These are phyloP conservation scores for Arthroderma sp. DNA, from an alignment of 2,329 filamentous ascomycete species.

Conservation along the genomic window DNA sequence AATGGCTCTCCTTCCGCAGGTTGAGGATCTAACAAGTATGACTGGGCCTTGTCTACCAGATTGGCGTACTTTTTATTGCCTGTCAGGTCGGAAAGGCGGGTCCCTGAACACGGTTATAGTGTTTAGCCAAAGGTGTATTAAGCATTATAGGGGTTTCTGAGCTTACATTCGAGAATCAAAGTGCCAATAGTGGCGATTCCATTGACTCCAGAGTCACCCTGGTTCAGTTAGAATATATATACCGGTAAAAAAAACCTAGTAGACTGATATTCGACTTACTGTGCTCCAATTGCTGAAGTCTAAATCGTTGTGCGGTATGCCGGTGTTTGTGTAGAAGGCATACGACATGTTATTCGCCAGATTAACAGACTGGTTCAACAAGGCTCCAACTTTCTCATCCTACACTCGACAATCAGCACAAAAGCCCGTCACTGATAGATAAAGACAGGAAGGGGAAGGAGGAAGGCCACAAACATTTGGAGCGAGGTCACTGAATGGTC, in stretches of 20 bases:
- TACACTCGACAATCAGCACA: not conserved
- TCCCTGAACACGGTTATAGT: constrained; percentile 6
- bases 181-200: constrained; percentile 66
- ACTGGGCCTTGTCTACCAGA: constrained; percentile 54
- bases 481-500: constrained; percentile 45
- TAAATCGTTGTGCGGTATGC: constrained; percentile 59
- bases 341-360: constrained; percentile 63
- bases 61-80: constrained; percentile 52
- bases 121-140: not conserved
- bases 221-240: not conserved
- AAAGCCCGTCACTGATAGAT: no score
- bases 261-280: constrained; percentile 1
- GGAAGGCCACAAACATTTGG: constrained; percentile 20
- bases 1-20: constrained; percentile 55
- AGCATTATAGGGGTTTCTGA: not conserved
- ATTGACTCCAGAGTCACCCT: constrained; percentile 44
- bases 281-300: constrained; percentile 41
- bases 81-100: constrained; percentile 60
- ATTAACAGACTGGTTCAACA: constrained; percentile 53
- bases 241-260: no score
- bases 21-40: constrained; percentile 54
- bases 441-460: not conserved
- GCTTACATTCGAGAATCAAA: constrained; percentile 56
- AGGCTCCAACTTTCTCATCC: constrained; percentile 12
- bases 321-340: constrained; percentile 63